phyloP scores from a whole-genome alignment of 139 green algal species.

The Chlorella sp. region DNA sequence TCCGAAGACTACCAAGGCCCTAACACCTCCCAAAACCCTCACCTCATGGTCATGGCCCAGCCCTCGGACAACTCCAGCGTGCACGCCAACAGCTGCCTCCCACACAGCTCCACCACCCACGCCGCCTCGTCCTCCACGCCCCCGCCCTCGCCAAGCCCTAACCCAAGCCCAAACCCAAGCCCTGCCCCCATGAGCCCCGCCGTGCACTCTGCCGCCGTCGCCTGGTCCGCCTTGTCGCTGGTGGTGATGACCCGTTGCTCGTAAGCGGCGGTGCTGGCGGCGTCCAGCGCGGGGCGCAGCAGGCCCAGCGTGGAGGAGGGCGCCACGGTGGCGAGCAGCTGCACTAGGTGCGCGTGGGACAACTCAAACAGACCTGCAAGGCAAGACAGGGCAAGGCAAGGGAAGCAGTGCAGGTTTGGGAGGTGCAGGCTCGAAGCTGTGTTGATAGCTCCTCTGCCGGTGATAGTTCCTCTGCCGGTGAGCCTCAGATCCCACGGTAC shows the following conservation, averaged over 20 bases:
- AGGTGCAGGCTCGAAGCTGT: too few species aligned
- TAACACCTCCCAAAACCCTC: too few species aligned
- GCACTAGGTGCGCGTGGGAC: slow-evolving; percentile 42
- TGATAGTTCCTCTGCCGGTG: too few species aligned
- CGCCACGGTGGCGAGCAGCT: slow-evolving; percentile 31
- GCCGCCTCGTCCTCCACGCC: background rate
- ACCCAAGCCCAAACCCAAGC: background rate
- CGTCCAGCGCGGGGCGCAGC: slow-evolving; percentile 13
- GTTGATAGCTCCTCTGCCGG: too few species aligned
- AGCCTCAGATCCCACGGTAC: too few species aligned
- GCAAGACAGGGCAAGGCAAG: background rate
- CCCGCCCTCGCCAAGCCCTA: background rate
- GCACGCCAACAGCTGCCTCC: slow-evolving; percentile 20
- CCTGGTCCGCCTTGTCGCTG: slow-evolving; percentile 40
- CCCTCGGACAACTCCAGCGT: slow-evolving; percentile 50
- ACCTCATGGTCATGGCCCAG: slow-evolving; percentile 37
- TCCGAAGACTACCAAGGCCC: too few species aligned
- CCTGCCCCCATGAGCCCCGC: slow-evolving; percentile 54
- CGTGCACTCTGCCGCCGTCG: slow-evolving; percentile 49
- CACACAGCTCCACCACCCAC: background rate
- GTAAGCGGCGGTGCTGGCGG: background rate
- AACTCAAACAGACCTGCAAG: slow-evolving; percentile 33
- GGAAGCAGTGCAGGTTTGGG: too few species aligned
- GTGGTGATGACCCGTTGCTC: slow-evolving; percentile 20
- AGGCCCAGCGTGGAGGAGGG: slow-evolving; percentile 7